Percentiles rank a stretch among this genome's conserved stretches.
Conservation (phyloP, 1,139 yeast genomes). For the Kodamaea ohmeri region DNA sequence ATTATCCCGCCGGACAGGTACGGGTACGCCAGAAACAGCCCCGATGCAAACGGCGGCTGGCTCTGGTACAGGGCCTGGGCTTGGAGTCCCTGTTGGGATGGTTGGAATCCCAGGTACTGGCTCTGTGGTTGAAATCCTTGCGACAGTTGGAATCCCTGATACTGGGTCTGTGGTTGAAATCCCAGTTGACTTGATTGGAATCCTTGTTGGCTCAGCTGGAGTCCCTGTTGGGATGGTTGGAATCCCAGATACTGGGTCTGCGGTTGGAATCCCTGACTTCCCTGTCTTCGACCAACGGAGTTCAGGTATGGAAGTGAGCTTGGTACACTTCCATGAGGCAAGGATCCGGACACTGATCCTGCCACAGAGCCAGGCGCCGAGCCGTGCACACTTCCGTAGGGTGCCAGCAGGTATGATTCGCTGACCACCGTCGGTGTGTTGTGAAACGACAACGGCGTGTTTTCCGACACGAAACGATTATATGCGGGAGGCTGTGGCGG, state of each 20-base stretch:
- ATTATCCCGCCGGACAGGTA: constrained; percentile 14
- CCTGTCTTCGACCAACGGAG: not conserved
- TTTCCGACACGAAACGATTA: constrained; percentile 5
- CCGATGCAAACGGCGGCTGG: no score
- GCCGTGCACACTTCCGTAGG: constrained; percentile 26
- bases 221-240: constrained; percentile 12
- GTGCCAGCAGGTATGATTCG: constrained; percentile 45
- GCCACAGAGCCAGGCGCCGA: constrained; percentile 2
- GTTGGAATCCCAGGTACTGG: no score
- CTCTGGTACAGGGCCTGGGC: no score
- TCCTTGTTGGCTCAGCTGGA: no score
- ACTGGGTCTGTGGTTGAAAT: not conserved
- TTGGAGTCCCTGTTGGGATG: no score
- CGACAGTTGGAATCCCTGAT: not conserved
- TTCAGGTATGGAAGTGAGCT: not conserved
- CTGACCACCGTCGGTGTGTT: constrained; percentile 56
- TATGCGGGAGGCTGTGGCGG: constrained; percentile 8
- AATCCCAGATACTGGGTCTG: not conserved
- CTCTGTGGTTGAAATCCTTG: no score
- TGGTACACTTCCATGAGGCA: constrained; percentile 9
- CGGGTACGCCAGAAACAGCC: no score
- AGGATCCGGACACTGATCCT: constrained; percentile 5
- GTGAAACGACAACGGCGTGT: constrained; percentile 42
- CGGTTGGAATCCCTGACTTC: not conserved
- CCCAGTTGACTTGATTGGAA: not conserved